Evolutionary conservation across 1,139 yeast genomes (phyloP), one percentile per base, ranked within the genome.

Genomic region (Yamadazyma mexicana): DNA sequence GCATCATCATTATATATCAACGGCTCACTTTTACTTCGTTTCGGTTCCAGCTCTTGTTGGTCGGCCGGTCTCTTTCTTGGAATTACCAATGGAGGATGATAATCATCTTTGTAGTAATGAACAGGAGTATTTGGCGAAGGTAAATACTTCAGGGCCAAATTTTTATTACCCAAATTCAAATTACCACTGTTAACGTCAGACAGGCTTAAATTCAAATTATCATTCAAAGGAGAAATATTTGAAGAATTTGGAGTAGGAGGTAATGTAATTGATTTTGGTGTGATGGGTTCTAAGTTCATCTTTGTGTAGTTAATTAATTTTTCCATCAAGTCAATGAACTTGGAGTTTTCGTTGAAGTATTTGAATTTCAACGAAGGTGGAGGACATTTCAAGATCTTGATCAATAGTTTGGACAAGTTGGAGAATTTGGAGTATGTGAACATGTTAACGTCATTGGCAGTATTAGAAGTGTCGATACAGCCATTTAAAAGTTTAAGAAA

Each of bases 301-400:
- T 61, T 62, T 34, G 69, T 62, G 44, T 62, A 64, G 20, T 56
- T 53, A 31, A 69, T 62, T 48, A 70, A 53, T 25, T 58, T 52
- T 42, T 57, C 62, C 75, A 69, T 70, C 47, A 68, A 59, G 36
- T 59, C 58, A 33, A 65, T 59, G 52, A 61, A 62, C 46, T 64
- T 65, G 39, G 66, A 62, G 30, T 55, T 57, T 31, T 69, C 69
- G 45, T 59, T 57, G 49, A 69, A 70, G 51, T 71, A 71, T 48
- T 69, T 71, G 42, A 64, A 53, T 44, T 67, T 69, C 47, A 72
- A 59, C 28, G 71, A 62, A 27, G 73, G 73, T 29, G 77, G 77
- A 6, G 77, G 76, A 46, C 69, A 63, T 47, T 69, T 68, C 48
- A 71, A 57, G 28, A 71, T 67, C 51, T 69, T 70, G 37, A 64